Evolutionary conservation across 2,329 filamentous ascomycete genomes (phyloP).

Genomic region (Cryphonectria radicalis): DNA sequence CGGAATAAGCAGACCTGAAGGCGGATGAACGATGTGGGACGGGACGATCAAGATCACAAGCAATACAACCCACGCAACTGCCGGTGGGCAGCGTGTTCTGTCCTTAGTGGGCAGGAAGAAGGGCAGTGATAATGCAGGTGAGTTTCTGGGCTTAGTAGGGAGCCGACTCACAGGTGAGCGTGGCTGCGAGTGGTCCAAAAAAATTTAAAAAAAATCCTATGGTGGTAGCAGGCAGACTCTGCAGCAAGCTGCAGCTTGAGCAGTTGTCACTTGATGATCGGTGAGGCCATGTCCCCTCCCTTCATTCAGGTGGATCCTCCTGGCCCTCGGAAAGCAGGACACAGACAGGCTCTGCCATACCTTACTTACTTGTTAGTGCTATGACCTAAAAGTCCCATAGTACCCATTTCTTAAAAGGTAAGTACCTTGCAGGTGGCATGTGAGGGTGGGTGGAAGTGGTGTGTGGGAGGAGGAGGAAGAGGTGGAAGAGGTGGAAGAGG

Average conservation of each 20-base stretch:
- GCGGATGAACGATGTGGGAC: neutral
- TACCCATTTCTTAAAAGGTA: neutral
- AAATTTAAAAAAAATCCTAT: neutral
- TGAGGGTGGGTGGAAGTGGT: neutral
- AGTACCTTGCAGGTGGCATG: constrained; percentile 12
- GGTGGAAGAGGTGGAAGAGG: neutral
- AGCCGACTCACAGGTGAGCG: neutral
- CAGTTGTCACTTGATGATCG: neutral
- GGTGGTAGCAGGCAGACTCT: neutral
- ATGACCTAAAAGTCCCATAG: neutral
- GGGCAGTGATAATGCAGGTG: neutral
- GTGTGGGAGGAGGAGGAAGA: neutral
- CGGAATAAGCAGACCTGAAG: neutral
- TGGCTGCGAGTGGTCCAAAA: neutral
- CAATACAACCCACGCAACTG: neutral
- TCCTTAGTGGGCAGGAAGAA: neutral
- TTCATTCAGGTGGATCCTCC: neutral
- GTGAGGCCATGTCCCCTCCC: neutral
- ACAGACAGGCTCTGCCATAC: neutral
- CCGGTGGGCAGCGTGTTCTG: neutral
- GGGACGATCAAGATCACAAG: constrained; percentile 7
- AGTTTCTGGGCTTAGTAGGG: neutral
- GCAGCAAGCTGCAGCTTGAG: neutral
- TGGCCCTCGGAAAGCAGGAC: neutral
- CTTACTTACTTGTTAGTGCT: neutral